phyloP scores from a whole-genome alignment of 139 green algal genomes.

The Tetradesmus lagerheimii region DNA sequence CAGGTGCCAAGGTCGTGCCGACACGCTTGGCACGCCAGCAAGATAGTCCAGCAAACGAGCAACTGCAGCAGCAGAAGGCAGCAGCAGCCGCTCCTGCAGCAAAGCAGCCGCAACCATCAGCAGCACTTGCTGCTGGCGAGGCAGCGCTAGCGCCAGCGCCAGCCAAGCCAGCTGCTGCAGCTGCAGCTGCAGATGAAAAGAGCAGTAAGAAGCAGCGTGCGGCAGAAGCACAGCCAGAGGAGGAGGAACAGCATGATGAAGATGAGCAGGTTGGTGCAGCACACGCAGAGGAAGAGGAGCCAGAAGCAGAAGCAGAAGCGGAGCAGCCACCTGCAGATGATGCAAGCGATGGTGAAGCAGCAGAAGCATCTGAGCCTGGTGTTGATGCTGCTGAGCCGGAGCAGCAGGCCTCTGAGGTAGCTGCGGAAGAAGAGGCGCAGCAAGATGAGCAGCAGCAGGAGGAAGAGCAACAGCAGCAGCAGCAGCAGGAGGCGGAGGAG shows the following conservation, averaged over 20 bases:
- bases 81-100: not conserved
- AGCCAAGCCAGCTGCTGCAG: not conserved
- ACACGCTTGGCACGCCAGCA: conserved; percentile 12
- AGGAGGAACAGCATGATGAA: not conserved
- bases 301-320: not conserved
- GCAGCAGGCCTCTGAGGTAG: not conserved
- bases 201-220: not conserved
- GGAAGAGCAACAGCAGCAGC: not conserved
- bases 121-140: not conserved
- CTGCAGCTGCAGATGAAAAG: not conserved
- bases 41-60: not conserved
- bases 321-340: not conserved
- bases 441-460: not conserved
- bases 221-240: not conserved
- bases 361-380: not conserved
- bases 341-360: not conserved
- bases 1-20: conserved; percentile 20
- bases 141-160: not conserved
- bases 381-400: not conserved
- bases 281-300: not conserved
- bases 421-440: not conserved
- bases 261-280: not conserved
- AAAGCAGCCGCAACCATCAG: not conserved
- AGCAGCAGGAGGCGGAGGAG: not conserved
- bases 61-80: not conserved